Conservation (phyloP, 352 stramenopile genomes). For the Phytopythium aichiense region DNA sequence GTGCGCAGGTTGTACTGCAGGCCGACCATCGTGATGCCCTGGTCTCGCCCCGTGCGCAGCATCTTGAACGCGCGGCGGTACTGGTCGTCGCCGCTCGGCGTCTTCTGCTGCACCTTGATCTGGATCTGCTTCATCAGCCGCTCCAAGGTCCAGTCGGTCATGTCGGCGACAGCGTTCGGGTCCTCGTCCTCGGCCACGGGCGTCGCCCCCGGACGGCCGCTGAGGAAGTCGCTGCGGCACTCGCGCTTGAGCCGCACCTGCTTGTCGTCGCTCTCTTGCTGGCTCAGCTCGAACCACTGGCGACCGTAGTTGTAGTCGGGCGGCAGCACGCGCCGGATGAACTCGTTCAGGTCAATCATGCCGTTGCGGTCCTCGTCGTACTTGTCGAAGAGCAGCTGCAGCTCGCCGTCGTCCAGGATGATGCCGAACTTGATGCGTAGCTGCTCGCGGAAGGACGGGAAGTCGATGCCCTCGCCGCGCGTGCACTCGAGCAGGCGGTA, state of each 20-base stretch:
- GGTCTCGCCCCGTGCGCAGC: conserved; percentile 57
- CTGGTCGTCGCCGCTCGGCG: conserved; percentile 68
- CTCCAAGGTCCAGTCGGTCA: conserved; percentile 61
- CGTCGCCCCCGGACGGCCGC: conserved; percentile 15
- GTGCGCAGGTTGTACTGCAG: conserved; percentile 75
- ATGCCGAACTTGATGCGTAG: conserved; percentile 78
- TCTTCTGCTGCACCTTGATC: conserved; percentile 74
- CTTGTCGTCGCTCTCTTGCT: conserved; percentile 66
- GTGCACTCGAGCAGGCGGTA: conserved; percentile 73
- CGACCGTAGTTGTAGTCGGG: conserved; percentile 70
- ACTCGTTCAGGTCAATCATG: conserved; percentile 80
- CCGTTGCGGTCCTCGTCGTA: conserved; percentile 80
- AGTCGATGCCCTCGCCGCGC: conserved; percentile 76
- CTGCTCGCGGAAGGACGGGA: conserved; percentile 67
- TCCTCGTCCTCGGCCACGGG: conserved; percentile 17
- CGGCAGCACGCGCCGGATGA: conserved; percentile 71
- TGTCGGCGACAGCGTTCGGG: conserved; percentile 38
- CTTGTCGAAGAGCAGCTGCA: conserved; percentile 79
- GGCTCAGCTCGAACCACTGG: conserved; percentile 74
- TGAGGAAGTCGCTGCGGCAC: conserved; percentile 62
- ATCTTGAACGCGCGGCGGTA: conserved; percentile 81
- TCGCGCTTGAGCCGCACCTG: conserved; percentile 45
- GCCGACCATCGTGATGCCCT: conserved; percentile 65
- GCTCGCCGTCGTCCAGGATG: conserved; percentile 65
- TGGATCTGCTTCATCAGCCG: conserved; percentile 71